Conservation (phyloP, 768 basidiomycete genomes). For the Lactifluus volemus region DNA sequence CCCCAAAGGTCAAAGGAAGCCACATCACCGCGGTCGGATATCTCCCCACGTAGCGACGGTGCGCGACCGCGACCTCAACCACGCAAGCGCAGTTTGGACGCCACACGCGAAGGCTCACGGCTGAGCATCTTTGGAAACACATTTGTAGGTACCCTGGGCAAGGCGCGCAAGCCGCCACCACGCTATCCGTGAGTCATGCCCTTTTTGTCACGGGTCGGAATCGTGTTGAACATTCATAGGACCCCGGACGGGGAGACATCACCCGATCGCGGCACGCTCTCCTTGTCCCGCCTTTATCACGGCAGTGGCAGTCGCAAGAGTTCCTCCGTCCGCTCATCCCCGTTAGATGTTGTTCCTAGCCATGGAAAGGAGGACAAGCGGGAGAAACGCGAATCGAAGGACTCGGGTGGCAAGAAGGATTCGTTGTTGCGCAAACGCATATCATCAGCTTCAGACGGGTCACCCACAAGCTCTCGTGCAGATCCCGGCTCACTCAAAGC, state of each 20-base stretch:
- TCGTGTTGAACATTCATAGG: conserved; percentile 18
- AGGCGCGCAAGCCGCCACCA: conserved; percentile 74
- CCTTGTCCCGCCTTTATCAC: conserved; percentile 29
- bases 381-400: conserved; percentile 20
- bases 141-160: conserved; percentile 52
- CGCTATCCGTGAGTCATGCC: conserved; percentile 48
- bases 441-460: conserved; percentile 18
- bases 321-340: conserved; percentile 34
- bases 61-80: conserved; percentile 24
- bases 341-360: conserved; percentile 29
- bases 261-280: conserved; percentile 31
- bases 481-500: conserved; percentile 22
- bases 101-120: conserved; percentile 36
- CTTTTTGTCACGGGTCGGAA: neutral
- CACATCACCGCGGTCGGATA: conserved; percentile 20
- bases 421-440: conserved; percentile 51
- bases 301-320: conserved; percentile 33
- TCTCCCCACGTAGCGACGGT: neutral
- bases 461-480: neutral
- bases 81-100: conserved; percentile 44
- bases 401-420: conserved; percentile 27
- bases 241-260: conserved; percentile 31
- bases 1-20: conserved; percentile 25
- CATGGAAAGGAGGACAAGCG: conserved; percentile 23
- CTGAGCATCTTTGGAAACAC: conserved; percentile 75